These are phyloP conservation scores for Circinella minor DNA, from an alignment of 371 early-diverging fungal species.

Conservation along the genomic window DNA sequence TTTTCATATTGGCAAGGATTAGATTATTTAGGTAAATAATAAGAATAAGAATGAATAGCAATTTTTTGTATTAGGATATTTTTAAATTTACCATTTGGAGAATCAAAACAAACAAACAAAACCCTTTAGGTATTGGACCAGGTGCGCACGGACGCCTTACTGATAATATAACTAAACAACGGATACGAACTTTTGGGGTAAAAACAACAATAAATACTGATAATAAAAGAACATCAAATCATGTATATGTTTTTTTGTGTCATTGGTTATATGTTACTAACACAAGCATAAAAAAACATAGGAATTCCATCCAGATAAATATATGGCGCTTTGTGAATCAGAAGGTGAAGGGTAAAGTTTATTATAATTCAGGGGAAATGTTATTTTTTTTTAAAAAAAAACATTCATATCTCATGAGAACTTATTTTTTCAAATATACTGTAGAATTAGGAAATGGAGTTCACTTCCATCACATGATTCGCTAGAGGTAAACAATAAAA, in stretches of 20 bases:
- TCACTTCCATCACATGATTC: constrained; percentile 25
- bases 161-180: constrained; percentile 32
- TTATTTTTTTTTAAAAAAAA: neutral
- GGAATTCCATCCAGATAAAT: constrained; percentile 64
- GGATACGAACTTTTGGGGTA: constrained; percentile 67
- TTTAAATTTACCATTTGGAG: too few relatives aligned
- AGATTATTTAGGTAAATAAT: constrained; percentile 74
- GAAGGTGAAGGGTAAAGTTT: constrained; percentile 66
- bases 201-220: neutral
- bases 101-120: too few relatives aligned
- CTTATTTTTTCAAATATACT: neutral
- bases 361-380: too few relatives aligned
- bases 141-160: constrained; percentile 84
- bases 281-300: constrained; percentile 15
- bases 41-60: neutral
- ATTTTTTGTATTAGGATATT: neutral
- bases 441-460: constrained; percentile 32
- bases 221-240: too few relatives aligned
- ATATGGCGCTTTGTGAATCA: constrained; percentile 63
- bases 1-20: constrained; percentile 83
- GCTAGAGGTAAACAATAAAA: constrained; percentile 15
- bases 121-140: constrained; percentile 70
- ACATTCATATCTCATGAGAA: too few relatives aligned
- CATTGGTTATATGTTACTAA: neutral
- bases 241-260: too few relatives aligned